Evolutionary conservation across 768 basidiomycete species (phyloP), one percentile per base, ranked within the genome.

Genomic region (Russula ochroleuca): DNA sequence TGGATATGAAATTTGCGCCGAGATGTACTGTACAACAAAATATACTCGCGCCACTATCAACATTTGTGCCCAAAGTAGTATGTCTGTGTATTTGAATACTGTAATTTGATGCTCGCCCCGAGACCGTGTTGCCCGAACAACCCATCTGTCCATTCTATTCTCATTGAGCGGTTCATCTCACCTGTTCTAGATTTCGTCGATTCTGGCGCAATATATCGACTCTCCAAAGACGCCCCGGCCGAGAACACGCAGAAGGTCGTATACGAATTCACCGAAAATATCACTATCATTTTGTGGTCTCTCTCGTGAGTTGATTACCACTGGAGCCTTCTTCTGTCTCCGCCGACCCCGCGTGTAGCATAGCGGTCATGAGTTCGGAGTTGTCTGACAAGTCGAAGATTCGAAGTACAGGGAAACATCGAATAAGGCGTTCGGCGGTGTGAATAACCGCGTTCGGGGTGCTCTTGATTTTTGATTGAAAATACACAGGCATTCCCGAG

Each of bases 1-100:
- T 17, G 95, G 95, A 57, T 90, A 92, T 72, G 94, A 97, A 67
- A 90, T 97, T 52, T 95, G 94, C 70, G 92, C 90, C 1, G 93
- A 97, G 74, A 95, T n/a, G n/a, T n/a, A n/a, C n/a, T 98, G 92
- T 95, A 88, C 77, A 97, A 98, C 74, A 97, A 78, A 92, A 91
- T 68, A 86, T 97, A 50, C 78, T 97, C 55, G 81, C 85, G 7
- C 90, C 91, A 2, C 74, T 94, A 62, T 85, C 80, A 68, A 80
- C 82, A 0, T 90, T 92, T 69, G 79, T 94, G 19, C 87, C 89
- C 8, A 94, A 92, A 78, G 93, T n/a, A n/a, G n/a, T 91, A 67
- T 40, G 25, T 48, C 7, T 17, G 15, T 19, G 28, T 19, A 3
- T 31, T 25, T n/a, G n/a, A n/a, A n/a, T n/a, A n/a, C n/a, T n/a